Conservation (phyloP, 352 stramenopile genomes). For the Phytophthora pseudosyringae region DNA sequence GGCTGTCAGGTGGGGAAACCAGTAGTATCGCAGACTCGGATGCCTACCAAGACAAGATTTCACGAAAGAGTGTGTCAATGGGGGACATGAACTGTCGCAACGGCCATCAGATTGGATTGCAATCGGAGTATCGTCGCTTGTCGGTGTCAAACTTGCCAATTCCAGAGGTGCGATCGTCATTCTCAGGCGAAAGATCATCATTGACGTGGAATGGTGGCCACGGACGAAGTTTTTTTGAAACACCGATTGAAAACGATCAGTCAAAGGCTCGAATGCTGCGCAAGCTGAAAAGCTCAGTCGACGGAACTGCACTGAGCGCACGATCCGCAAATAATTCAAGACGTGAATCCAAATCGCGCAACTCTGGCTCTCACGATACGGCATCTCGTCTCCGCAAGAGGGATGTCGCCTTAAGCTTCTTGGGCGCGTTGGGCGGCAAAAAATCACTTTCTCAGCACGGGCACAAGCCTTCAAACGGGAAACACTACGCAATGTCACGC, state of each 20-base stretch:
- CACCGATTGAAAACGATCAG: slow-evolving; percentile 65
- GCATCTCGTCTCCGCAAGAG: slow-evolving; percentile 63
- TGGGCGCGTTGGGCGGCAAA: slow-evolving; percentile 31
- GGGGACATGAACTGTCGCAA: slow-evolving; percentile 18
- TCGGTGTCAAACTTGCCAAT: slow-evolving; percentile 42
- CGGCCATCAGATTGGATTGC: background rate
- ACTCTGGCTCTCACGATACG: slow-evolving; percentile 10
- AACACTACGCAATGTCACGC: slow-evolving; percentile 28
- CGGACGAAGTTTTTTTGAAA: slow-evolving; percentile 50
- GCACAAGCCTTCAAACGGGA: slow-evolving; percentile 29
- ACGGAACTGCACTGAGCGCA: slow-evolving; percentile 14
- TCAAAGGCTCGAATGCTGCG: slow-evolving; percentile 70
- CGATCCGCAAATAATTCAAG: slow-evolving; percentile 20
- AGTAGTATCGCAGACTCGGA: slow-evolving; percentile 20
- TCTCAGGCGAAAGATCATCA: slow-evolving; percentile 40
- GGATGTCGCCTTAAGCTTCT: slow-evolving; percentile 69
- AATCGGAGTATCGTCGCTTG: slow-evolving; percentile 27
- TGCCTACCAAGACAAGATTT: slow-evolving; percentile 20
- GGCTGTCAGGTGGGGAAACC: slow-evolving; percentile 11
- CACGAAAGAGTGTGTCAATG: slow-evolving; percentile 25
- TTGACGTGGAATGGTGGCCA: slow-evolving; percentile 39
- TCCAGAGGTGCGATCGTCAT: slow-evolving; percentile 44
- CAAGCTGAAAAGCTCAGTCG: slow-evolving; percentile 64
- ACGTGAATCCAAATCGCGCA: slow-evolving; percentile 20
- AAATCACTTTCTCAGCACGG: slow-evolving; percentile 15